Percentiles rank a stretch among this genome's conserved stretches.
phyloP scores from a whole-genome alignment of 164 flowering plant genomes.

The Macadamia tetraphylla region DNA sequence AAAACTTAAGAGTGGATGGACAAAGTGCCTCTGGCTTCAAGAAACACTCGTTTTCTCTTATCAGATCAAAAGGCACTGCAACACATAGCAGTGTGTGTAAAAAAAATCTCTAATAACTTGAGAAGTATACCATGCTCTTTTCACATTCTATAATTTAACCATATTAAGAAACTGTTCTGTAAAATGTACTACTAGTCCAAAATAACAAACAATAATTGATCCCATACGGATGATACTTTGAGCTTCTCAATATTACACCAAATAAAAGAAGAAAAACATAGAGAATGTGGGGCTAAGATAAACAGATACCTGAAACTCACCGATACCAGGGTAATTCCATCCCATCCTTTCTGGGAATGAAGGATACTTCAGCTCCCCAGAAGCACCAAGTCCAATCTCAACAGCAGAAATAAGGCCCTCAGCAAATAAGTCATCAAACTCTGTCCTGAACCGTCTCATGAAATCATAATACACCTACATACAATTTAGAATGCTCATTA shows the following conservation, averaged over 20 bases:
- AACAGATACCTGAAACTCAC: conserved; percentile 91
- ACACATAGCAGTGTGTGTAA: no score
- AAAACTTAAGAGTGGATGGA: no score
- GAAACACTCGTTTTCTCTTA: no score
- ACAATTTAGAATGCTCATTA: neutral
- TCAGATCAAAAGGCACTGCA: no score
- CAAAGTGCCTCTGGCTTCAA: no score
- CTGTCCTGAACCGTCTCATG: conserved; percentile 85
- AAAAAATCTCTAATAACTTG: no score
- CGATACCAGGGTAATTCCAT: conserved; percentile 90
- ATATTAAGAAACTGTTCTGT: neutral
- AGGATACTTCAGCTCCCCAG: conserved; percentile 82
- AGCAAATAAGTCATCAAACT: conserved; percentile 79
- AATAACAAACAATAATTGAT: neutral
- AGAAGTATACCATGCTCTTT: no score
- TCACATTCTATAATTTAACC: neutral
- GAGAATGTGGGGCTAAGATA: neutral
- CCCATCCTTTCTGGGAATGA: conserved; percentile 72
- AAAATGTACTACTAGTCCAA: neutral
- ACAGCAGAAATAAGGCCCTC: conserved; percentile 64
- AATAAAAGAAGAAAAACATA: conserved; percentile 5
- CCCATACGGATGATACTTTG: neutral
- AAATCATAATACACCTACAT: conserved; percentile 81
- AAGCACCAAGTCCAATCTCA: conserved; percentile 84
- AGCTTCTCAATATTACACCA: neutral